Conservation (phyloP, 768 basidiomycete genomes). For the Arthromyces matolae region DNA sequence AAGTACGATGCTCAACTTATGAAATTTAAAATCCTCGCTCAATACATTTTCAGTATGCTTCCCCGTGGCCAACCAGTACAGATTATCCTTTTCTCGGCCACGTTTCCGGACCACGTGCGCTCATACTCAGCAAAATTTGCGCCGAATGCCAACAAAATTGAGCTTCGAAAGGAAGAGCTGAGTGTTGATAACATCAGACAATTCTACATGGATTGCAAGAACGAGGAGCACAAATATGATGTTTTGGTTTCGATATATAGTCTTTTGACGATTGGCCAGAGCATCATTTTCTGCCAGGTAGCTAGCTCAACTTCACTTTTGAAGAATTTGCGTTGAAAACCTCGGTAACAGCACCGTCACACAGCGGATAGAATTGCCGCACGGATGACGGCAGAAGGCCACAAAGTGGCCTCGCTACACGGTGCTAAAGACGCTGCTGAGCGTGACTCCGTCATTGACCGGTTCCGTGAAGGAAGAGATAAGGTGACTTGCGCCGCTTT, state of each 20-base stretch:
- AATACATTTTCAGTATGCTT: conserved; percentile 43
- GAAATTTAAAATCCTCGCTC: background rate
- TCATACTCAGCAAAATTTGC: conserved; percentile 91
- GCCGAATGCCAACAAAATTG: conserved; percentile 93
- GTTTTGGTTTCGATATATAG: conserved; percentile 88
- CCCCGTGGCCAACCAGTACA: conserved; percentile 56
- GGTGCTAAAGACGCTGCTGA: conserved; percentile 89
- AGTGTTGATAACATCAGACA: conserved; percentile 93
- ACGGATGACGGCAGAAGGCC: conserved; percentile 89
- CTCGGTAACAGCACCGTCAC: conserved; percentile 62
- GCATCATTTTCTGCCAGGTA: conserved; percentile 97
- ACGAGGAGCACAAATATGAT: conserved; percentile 93
- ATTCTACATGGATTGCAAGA: conserved; percentile 94
- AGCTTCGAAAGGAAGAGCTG: conserved; percentile 89
- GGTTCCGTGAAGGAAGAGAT: conserved; percentile 92
- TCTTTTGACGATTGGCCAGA: conserved; percentile 92
- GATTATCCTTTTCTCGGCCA: conserved; percentile 96
- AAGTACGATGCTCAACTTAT: conserved; percentile 52
- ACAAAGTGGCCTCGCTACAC: conserved; percentile 94
- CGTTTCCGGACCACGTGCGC: conserved; percentile 93
- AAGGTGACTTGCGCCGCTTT: conserved; percentile 51
- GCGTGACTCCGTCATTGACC: conserved; percentile 90
- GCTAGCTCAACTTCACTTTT: conserved; percentile 20
- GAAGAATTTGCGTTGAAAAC: too few species aligned
- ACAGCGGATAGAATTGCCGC: conserved; percentile 90